A percentile compares a stretch with the other conserved stretches of the same genome.
phyloP scores from a whole-genome alignment of 768 basidiomycete species.

The Kondoa subrosea region DNA sequence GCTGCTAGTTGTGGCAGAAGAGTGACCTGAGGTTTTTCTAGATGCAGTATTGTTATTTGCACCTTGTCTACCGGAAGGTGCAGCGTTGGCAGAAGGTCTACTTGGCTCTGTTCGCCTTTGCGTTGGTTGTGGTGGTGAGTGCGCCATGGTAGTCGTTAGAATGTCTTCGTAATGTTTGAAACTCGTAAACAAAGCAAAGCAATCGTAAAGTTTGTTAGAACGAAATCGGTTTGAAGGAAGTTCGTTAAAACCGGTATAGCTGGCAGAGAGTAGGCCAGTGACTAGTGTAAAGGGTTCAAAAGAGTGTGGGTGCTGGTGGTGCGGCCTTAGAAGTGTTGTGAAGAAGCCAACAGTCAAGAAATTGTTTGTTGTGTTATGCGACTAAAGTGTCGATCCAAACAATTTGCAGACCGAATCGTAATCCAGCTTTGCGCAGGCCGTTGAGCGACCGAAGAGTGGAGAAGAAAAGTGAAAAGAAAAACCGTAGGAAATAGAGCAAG shows the following conservation, averaged over 20 bases:
- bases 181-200: too few relatives aligned
- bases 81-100: neutral
- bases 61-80: neutral
- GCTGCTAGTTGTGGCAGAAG: constrained; percentile 10
- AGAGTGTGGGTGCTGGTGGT: neutral
- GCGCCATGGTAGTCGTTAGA: too few relatives aligned
- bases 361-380: too few relatives aligned
- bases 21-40: neutral
- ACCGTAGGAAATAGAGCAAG: too few relatives aligned
- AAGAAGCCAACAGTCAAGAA: too few relatives aligned
- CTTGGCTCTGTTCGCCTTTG: neutral
- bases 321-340: too few relatives aligned
- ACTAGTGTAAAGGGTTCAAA: neutral
- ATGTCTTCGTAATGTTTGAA: too few relatives aligned
- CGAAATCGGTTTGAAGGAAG: neutral
- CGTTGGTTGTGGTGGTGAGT: neutral
- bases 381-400: too few relatives aligned
- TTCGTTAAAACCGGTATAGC: neutral
- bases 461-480: too few relatives aligned
- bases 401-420: too few relatives aligned
- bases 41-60: constrained; percentile 1
- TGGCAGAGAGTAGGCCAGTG: neutral
- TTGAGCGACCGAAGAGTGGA: too few relatives aligned
- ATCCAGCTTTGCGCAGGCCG: too few relatives aligned
- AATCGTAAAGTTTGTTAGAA: neutral